Evolutionary conservation across 257 asterid genomes (phyloP).

Genomic region (Ehretia macrophylla): DNA sequence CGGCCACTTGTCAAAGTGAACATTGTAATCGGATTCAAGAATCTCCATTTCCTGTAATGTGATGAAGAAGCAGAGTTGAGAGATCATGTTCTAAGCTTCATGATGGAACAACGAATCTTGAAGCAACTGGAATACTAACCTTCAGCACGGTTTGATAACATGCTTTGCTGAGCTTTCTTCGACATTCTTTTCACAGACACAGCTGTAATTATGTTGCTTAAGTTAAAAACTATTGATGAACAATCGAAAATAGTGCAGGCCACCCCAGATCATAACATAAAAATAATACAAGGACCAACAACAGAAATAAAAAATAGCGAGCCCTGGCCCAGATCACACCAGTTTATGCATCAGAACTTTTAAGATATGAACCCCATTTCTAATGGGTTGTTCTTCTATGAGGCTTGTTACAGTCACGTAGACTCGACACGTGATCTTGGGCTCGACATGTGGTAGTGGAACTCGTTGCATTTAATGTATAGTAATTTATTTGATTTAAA

Average conservation of each 20-base stretch:
- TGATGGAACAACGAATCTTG: background rate
- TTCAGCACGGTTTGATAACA: slow-evolving; percentile 21
- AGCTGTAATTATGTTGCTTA: slow-evolving; percentile 40
- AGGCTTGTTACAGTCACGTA: no score
- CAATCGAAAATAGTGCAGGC: background rate
- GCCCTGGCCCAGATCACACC: background rate
- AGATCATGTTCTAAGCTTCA: slow-evolving; percentile 9
- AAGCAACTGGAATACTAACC: slow-evolving; percentile 35
- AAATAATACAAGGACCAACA: no score
- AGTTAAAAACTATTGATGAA: background rate
- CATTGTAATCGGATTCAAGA: slow-evolving; percentile 16
- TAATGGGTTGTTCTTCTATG: no score
- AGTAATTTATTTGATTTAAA: no score
- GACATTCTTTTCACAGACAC: slow-evolving; percentile 39
- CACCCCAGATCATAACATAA: no score
- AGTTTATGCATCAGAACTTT: background rate
- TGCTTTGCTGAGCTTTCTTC: slow-evolving; percentile 34
- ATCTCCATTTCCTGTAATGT: slow-evolving; percentile 39
- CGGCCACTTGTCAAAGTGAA: no score
- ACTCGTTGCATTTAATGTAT: no score
- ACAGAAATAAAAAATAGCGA: background rate
- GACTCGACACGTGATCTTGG: no score
- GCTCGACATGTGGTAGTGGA: no score
- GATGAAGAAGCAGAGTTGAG: slow-evolving; percentile 13
- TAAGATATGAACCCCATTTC: background rate